phyloP scores from a whole-genome alignment of 768 basidiomycete genomes.

The Naematelia aurantialba region DNA sequence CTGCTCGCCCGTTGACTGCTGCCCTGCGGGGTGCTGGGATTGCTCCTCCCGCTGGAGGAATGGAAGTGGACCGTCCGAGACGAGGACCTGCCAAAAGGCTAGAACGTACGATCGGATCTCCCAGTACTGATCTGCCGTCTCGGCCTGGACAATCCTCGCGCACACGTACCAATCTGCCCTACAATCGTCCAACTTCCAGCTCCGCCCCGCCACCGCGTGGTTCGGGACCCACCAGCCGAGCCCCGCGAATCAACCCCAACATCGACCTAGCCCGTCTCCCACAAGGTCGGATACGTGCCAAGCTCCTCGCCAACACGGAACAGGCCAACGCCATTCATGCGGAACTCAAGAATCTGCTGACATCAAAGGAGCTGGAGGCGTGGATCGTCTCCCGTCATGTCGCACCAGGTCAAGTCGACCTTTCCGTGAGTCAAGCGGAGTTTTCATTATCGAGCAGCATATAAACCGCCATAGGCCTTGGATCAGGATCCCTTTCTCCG shows the following conservation, averaged over 20 bases:
- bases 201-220: not conserved
- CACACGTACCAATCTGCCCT: not conserved
- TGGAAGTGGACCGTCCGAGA: constrained; percentile 40
- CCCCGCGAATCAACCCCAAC: constrained; percentile 6
- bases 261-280: constrained; percentile 13
- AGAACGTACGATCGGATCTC: constrained; percentile 11
- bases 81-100: constrained; percentile 21
- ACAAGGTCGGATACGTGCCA: constrained; percentile 9
- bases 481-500: not conserved
- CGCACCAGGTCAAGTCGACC: constrained; percentile 27
- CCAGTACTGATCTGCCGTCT: not conserved
- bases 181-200: constrained; percentile 1
- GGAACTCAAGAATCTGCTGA: constrained; percentile 26
- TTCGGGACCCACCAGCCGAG: not conserved
- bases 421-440: constrained; percentile 29
- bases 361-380: constrained; percentile 31
- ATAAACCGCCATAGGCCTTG: not conserved
- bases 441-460: not conserved
- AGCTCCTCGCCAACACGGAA: constrained; percentile 10
- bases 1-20: constrained; percentile 10
- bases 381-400: constrained; percentile 32
- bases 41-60: constrained; percentile 13
- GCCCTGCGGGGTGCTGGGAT: constrained; percentile 40
- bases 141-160: not conserved
- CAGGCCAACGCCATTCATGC: constrained; percentile 6